Conservation (phyloP, 148 eudicot genomes). For the Rhododendron vialii region DNA sequence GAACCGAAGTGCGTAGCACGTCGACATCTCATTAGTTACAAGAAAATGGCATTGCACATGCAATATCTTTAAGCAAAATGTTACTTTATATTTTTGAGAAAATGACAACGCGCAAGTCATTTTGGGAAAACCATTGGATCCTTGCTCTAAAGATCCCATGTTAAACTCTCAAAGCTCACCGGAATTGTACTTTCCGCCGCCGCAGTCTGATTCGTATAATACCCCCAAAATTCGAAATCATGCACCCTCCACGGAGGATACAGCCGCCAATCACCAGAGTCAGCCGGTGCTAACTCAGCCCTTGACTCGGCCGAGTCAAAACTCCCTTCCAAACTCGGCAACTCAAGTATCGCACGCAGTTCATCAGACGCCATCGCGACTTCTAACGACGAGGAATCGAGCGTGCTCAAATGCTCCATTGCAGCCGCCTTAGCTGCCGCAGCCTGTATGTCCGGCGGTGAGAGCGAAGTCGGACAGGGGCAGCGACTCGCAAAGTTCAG, state of each 20-base stretch:
- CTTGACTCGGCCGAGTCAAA: slow-evolving; percentile 32
- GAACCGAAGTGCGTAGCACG: no score
- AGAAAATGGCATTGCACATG: not conserved
- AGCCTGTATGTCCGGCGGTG: slow-evolving; percentile 32
- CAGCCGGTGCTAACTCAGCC: slow-evolving; percentile 28
- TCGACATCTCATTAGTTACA: no score
- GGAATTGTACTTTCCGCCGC: not conserved
- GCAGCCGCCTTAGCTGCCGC: slow-evolving; percentile 48
- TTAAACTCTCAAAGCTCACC: slow-evolving; percentile 12
- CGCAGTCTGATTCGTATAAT: slow-evolving; percentile 12
- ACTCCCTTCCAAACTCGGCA: slow-evolving; percentile 49
- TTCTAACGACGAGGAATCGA: not conserved
- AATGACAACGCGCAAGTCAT: no score
- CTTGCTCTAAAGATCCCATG: not conserved
- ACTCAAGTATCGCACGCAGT: slow-evolving; percentile 40
- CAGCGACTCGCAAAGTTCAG: slow-evolving; percentile 24
- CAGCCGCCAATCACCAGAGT: slow-evolving; percentile 45
- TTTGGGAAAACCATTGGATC: no score
- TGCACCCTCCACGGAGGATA: slow-evolving; percentile 32
- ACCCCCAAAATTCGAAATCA: slow-evolving; percentile 31
- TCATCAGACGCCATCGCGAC: slow-evolving; percentile 21
- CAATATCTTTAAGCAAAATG: no score
- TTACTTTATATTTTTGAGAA: no score
- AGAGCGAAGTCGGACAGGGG: slow-evolving; percentile 34
- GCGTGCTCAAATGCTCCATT: slow-evolving; percentile 15